Evolutionary conservation across 208 protist species (phyloP).

Genomic region (Polymyxa betae): DNA sequence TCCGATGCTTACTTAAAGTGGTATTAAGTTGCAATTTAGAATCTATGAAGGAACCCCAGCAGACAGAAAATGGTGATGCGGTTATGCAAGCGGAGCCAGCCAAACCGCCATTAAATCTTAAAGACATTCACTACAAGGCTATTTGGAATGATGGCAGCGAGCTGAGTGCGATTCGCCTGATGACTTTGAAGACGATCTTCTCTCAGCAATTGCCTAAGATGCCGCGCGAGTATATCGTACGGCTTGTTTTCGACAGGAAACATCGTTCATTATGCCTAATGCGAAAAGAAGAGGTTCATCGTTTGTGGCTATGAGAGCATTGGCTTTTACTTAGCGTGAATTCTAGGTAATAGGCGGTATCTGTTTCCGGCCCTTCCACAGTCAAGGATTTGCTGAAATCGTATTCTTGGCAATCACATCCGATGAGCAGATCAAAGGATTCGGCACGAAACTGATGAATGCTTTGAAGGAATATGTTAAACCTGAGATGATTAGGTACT

Average conservation of each 20-base stretch:
- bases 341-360: conserved; percentile 79
- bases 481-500: conserved; percentile 55
- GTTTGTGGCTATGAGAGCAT: not conserved
- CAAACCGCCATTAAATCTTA: not conserved
- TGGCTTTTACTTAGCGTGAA: not conserved
- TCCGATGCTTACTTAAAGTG: not conserved
- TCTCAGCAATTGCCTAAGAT: conserved; percentile 83
- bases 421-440: conserved; percentile 77
- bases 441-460: conserved; percentile 79
- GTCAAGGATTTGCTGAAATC: conserved; percentile 81
- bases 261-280: conserved; percentile 50
- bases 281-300: not conserved
- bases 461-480: conserved; percentile 76
- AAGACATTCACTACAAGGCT: conserved; percentile 60
- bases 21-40: not conserved
- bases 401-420: conserved; percentile 82
- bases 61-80: not conserved
- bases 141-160: conserved; percentile 66
- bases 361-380: conserved; percentile 75
- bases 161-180: conserved; percentile 64
- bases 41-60: not conserved
- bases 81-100: not conserved
- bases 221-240: conserved; percentile 82
- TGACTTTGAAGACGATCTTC: conserved; percentile 82
- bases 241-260: conserved; percentile 77